A percentile compares a stretch with the other conserved stretches of the same genome.
Evolutionary conservation across 257 asterid genomes (phyloP).

Genomic region (Penstemon eatonii): DNA sequence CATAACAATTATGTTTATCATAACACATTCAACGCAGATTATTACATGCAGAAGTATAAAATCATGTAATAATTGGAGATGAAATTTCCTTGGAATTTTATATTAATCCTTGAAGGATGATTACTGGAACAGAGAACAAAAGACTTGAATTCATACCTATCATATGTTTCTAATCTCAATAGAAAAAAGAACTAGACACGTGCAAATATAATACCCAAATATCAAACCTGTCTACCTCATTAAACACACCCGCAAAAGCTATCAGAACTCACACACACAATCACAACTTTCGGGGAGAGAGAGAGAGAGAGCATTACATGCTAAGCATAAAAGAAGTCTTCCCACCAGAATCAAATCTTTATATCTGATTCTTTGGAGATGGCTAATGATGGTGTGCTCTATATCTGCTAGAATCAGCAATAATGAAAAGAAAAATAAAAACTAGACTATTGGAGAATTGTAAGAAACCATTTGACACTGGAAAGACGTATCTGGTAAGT

Average conservation of each 20-base stretch:
- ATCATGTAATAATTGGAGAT: neutral
- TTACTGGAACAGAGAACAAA: neutral
- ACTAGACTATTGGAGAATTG: too few relatives aligned
- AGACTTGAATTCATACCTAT: neutral
- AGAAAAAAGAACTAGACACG: neutral
- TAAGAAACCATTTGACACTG: too few relatives aligned
- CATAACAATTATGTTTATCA: constrained; percentile 20
- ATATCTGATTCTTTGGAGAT: too few relatives aligned
- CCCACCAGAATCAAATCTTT: too few relatives aligned
- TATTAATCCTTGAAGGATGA: neutral
- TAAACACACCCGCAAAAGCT: neutral
- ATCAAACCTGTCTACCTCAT: constrained; percentile 14
- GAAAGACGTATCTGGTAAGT: too few relatives aligned
- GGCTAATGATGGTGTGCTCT: too few relatives aligned
- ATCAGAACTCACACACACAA: neutral
- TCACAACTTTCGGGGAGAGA: too few relatives aligned
- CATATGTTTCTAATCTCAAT: neutral
- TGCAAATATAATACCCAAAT: neutral
- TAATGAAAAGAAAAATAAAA: too few relatives aligned
- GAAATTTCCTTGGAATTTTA: neutral
- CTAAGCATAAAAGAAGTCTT: too few relatives aligned
- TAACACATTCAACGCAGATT: neutral
- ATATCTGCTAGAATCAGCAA: too few relatives aligned
- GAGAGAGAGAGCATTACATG: too few relatives aligned
- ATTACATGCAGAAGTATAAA: neutral